Conservation (phyloP, 169 alveolate species). For the Ichthyophthirius multifiliis region DNA sequence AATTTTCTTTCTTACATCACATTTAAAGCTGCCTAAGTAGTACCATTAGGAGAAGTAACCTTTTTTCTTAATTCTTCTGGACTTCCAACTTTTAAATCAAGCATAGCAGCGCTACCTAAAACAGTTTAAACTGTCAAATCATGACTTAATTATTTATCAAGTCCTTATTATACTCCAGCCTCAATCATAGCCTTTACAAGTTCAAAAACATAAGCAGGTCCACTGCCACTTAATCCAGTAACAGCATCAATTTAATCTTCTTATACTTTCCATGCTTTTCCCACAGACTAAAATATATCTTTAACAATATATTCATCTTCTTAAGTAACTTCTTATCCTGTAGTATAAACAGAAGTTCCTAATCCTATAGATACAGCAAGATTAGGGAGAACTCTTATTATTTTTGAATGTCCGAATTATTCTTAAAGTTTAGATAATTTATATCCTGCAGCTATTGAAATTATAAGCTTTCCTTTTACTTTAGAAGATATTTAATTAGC, state of each 20-base stretch:
- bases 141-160: not conserved
- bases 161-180: not conserved
- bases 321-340: not conserved
- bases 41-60: conserved; percentile 1
- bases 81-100: not conserved
- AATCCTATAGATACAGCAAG: not conserved
- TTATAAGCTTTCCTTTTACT: not conserved
- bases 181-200: not conserved
- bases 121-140: not conserved
- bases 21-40: not conserved
- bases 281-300: not conserved
- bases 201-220: not conserved
- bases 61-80: not conserved
- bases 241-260: not conserved
- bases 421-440: not conserved
- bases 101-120: not conserved
- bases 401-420: not conserved
- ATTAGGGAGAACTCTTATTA: conserved; percentile 3
- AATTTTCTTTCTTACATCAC: not conserved
- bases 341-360: not conserved
- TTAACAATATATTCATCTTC: not conserved
- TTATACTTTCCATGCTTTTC: not conserved
- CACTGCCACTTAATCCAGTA: not conserved
- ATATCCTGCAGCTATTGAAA: conserved; percentile 1
- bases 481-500: not conserved